Percentiles rank a stretch among this genome's conserved stretches.
These are phyloP conservation scores for Chlorella ohadii DNA, from an alignment of 139 green algal species.

Conservation along the genomic window DNA sequence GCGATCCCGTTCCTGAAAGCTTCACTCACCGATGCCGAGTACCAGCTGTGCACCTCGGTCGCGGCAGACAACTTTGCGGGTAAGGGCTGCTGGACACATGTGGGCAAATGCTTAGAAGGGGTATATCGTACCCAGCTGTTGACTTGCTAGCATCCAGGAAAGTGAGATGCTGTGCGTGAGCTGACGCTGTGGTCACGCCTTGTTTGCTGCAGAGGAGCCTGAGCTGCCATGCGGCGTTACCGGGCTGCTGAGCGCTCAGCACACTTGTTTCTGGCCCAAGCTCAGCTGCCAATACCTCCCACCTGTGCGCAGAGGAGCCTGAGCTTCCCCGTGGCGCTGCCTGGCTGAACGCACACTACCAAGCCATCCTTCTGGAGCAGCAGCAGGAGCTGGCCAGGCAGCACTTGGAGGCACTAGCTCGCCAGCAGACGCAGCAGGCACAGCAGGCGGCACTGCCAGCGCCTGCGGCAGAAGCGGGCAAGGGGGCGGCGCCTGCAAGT, in stretches of 20 bases:
- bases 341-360: constrained; percentile 41
- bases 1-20: constrained; percentile 65
- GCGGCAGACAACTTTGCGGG: constrained; percentile 68
- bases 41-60: constrained; percentile 73
- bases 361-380: constrained; percentile 23
- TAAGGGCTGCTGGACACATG: too few species aligned
- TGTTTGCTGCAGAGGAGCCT: constrained; percentile 7
- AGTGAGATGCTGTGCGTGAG: too few species aligned
- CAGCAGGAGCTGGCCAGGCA: constrained; percentile 21
- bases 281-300: too few species aligned
- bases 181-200: too few species aligned
- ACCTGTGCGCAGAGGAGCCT: background rate
- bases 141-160: too few species aligned
- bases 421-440: background rate
- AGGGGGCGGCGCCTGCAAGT: background rate
- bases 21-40: constrained; percentile 75
- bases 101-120: too few species aligned
- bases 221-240: constrained; percentile 10
- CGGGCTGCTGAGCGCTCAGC: too few species aligned
- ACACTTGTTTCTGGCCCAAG: too few species aligned
- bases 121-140: too few species aligned
- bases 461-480: background rate
- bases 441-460: background rate
- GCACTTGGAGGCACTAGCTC: background rate
- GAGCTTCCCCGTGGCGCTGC: background rate